Evolutionary conservation across 2,329 filamentous ascomycete genomes (phyloP), one percentile per base, ranked within the genome.

Genomic region (Fusarium coffeatum): DNA sequence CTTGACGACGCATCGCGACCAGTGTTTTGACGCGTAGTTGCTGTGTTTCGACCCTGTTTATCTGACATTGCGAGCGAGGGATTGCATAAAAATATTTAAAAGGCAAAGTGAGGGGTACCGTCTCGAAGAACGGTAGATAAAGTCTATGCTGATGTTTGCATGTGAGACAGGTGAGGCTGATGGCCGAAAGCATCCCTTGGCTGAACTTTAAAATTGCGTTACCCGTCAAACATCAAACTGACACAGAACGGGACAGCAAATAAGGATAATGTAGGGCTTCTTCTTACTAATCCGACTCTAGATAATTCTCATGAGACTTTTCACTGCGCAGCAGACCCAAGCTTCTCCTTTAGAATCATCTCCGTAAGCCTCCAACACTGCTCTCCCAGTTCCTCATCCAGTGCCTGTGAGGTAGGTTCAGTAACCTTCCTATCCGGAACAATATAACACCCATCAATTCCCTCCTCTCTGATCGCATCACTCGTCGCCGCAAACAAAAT

Each of bases 401-500:
- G 46, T 1, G 59, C 55, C 32, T 62, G 59, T 2, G 41, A 53
- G 10, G 55, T 53, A 13, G 55, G 55, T 2, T 62, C 59, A 1
- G 46, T 41, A 15, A 59, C 18, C 41, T 62, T 62, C 3, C 55
- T n/a, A 13, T 62, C 59, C 0, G 55, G 59, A 18, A 62, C 47
- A 8, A 59, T 62, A 11, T 62, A 62, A 4, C 25, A 41, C 0
- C 59, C 55, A 15, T 62, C 59, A 13, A 59, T 62, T 9, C 30
- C 32, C 22, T 62, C 59, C 2, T 62, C 46, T 3, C 15, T 47
- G 3, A 62, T 20, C 2, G 47, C 55, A 13, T 59, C 32, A 8
- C 55, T 62, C 5, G 55, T 62, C 11, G 59, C 55, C 7, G 59
- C 59, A 3, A 59, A 59, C n/a, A 62, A 6, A n/a, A 62, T 62